phyloP scores from a whole-genome alignment of 1,284 basidiomycete genomes.

The Porodaedalea pini region DNA sequence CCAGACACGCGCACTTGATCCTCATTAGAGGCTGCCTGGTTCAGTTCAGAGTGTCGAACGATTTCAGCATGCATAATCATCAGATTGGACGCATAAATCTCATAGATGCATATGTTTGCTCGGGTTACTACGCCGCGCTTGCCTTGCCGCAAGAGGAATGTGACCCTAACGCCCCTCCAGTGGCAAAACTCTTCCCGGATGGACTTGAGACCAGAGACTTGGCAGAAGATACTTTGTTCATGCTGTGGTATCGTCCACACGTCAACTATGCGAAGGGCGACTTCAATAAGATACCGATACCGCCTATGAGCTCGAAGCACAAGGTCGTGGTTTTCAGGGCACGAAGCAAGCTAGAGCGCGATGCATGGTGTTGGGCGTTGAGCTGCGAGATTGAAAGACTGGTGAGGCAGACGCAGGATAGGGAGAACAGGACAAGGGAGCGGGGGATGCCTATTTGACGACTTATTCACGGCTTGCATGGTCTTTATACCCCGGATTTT shows the following conservation, averaged over 20 bases:
- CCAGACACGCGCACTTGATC: slow-evolving; percentile 65
- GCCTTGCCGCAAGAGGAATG: slow-evolving; percentile 60
- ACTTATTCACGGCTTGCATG: no score
- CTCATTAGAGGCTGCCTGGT: slow-evolving; percentile 64
- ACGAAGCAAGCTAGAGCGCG: slow-evolving; percentile 75
- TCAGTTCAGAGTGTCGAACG: slow-evolving; percentile 54
- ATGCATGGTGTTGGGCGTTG: slow-evolving; percentile 86
- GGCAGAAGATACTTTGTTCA: slow-evolving; percentile 73
- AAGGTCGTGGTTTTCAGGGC: slow-evolving; percentile 68
- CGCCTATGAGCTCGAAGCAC: slow-evolving; percentile 57
- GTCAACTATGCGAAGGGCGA: slow-evolving; percentile 22
- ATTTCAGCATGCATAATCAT: slow-evolving; percentile 47
- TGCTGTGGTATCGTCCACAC: slow-evolving; percentile 59
- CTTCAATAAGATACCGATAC: slow-evolving; percentile 33
- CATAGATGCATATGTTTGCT: slow-evolving; percentile 72
- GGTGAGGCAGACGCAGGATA: slow-evolving; percentile 49
- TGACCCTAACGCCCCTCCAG: slow-evolving; percentile 44
- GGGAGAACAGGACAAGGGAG: slow-evolving; percentile 57
- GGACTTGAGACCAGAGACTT: slow-evolving; percentile 74
- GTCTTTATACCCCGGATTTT: no score
- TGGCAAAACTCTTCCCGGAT: slow-evolving; percentile 71
- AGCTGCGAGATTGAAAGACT: slow-evolving; percentile 80
- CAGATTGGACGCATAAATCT: slow-evolving; percentile 54
- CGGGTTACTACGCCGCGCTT: slow-evolving; percentile 71
- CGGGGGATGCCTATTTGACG: slow-evolving; percentile 36